phyloP scores from a whole-genome alignment of 352 stramenopile species.

The Phytopythium cucurbitacearum region DNA sequence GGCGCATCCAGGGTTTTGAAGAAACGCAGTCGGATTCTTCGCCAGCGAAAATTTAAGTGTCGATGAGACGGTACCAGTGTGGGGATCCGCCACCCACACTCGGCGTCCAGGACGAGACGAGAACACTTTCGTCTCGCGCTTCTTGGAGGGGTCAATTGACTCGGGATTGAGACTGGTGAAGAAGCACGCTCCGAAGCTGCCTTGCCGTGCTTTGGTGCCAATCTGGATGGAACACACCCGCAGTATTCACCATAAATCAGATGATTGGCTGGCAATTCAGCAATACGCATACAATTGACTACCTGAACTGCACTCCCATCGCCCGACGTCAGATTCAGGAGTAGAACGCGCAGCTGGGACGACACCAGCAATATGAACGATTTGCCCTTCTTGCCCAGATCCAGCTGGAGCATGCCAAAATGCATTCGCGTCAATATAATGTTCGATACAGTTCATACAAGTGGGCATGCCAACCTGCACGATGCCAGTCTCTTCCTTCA shows the following conservation, averaged over 20 bases:
- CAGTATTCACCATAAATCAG: not conserved
- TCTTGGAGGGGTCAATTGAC: conserved; percentile 53
- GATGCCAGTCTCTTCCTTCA: conserved; percentile 84
- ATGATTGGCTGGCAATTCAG: not conserved
- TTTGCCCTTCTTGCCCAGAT: conserved; percentile 44
- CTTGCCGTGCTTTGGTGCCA: conserved; percentile 76
- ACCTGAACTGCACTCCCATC: conserved; percentile 69
- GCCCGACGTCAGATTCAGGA: conserved; percentile 68
- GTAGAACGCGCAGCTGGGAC: conserved; percentile 72
- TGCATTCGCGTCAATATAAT: not conserved
- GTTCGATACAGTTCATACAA: not conserved
- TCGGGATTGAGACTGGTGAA: conserved; percentile 58
- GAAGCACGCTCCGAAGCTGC: conserved; percentile 80
- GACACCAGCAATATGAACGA: conserved; percentile 80
- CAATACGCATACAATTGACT: not conserved
- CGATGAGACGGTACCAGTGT: conserved; percentile 72
- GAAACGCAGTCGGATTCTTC: conserved; percentile 59
- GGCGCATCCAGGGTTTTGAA: conserved; percentile 44
- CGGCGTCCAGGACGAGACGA: conserved; percentile 74
- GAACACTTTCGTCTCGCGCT: conserved; percentile 70
- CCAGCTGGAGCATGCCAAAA: conserved; percentile 31
- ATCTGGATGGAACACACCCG: conserved; percentile 29
- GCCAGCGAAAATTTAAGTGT: conserved; percentile 82
- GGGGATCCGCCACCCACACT: conserved; percentile 77
- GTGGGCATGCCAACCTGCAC: conserved; percentile 44